Base-by-base conservation (phyloP, 805 yeast species). In the Clavispora santaluciae region DNA sequence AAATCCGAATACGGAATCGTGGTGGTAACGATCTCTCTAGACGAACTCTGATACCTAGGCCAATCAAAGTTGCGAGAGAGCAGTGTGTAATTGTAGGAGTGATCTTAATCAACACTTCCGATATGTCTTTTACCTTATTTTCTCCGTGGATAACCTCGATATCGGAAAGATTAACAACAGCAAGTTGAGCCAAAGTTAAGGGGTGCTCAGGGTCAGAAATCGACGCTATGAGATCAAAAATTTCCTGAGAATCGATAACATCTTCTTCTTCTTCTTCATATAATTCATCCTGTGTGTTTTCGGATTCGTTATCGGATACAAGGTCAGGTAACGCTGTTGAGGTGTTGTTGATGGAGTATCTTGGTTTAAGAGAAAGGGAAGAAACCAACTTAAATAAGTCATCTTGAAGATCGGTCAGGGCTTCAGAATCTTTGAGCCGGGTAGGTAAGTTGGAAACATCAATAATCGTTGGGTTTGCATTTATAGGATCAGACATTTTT, bases 41-140 rank as follows among this genome's bases (percentile, higher is more conserved):
- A 25, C 99, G 72, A 1, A 93, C 98, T 38, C 97, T 71, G 40
- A 93, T 87, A 0, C 99, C 98, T 29, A 93, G 72, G 0, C 99
- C 99, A 43, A 93, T 93, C 36, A 93, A 73, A 0, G 99, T 93
- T 1, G 99, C 99, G 45, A 93, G 70, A 0, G 96, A 88, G 60
- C 99, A 93, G 57, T 93, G 99, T 4, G 98, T 93, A 53, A 93
- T 91, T 0, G 99, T 93, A 1, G 99, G 99, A 0, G 99, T 93
- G 46, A 93, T 93, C 52, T 76, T 78, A 22, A 93, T 87, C 17
- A 78, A 55, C 1, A 93, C 87, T 46, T 83, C 86, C 0, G 93
- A 84, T 54, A 89, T 78, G 26, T 75, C 74, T 11, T 23, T 36
- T 22, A 68, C 52, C 28, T 56, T 55, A 25, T 51, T 45, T 4